phyloP scores from a whole-genome alignment of 768 basidiomycete genomes.

The Russula vinacea region DNA sequence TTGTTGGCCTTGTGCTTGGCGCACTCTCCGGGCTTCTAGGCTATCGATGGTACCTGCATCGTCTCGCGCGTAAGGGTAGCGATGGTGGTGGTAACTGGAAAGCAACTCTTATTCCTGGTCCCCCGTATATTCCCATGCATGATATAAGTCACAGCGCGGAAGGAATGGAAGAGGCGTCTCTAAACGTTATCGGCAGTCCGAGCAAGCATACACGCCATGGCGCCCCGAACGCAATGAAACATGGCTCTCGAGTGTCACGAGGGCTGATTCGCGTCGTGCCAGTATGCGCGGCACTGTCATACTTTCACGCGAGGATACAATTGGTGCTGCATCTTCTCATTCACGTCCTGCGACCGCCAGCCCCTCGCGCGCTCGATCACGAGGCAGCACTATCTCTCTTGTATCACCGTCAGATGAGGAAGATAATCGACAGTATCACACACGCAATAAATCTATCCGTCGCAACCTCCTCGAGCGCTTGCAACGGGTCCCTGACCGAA shows the following conservation, averaged over 20 bases:
- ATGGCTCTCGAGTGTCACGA: slow-evolving; percentile 13
- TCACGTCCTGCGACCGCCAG: neutral
- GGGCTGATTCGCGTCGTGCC: slow-evolving; percentile 7
- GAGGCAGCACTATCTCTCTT: slow-evolving; percentile 9
- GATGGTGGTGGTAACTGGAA: slow-evolving; percentile 8
- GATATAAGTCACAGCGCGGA: neutral
- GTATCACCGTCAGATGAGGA: slow-evolving; percentile 30
- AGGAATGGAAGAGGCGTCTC: neutral
- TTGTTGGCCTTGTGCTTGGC: slow-evolving; percentile 33
- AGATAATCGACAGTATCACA: slow-evolving; percentile 43
- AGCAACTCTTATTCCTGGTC: slow-evolving; percentile 32
- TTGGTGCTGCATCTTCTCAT: neutral
- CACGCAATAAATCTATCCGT: slow-evolving; percentile 52
- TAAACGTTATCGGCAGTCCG: slow-evolving; percentile 17
- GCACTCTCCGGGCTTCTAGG: slow-evolving; percentile 30
- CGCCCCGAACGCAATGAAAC: neutral
- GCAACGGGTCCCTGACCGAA: slow-evolving; percentile 34
- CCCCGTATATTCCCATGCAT: slow-evolving; percentile 31
- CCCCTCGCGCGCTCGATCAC: slow-evolving; percentile 14
- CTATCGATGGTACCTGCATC: slow-evolving; percentile 27
- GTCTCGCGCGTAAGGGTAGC: slow-evolving; percentile 8
- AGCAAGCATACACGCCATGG: slow-evolving; percentile 28
- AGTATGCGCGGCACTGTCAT: neutral
- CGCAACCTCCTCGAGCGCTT: slow-evolving; percentile 48
- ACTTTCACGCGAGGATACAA: neutral